Base-by-base conservation (phyloP, 768 basidiomycete genomes). In the Boletus sp. region DNA sequence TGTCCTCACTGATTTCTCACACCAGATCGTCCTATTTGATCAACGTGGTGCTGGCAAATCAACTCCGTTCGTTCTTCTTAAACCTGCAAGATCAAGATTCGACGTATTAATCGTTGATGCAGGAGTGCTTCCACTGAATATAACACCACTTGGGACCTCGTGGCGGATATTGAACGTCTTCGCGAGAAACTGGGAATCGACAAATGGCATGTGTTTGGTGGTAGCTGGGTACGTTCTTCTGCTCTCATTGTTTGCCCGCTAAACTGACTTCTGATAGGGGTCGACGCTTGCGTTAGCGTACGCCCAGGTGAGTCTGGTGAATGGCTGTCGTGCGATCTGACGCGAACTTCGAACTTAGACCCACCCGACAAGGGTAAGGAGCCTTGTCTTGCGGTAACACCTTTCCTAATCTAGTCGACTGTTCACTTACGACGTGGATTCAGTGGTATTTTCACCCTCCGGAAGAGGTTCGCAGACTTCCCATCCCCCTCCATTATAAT, bases 141-240 rank as follows among this genome's bases (percentile, higher is more conserved):
- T 47, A 98, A 98, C 71, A 97, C 93, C 2, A 97, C 94, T 5
- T 93, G 90, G 91, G 87, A 93, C 65, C 83, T 96, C 39, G 92
- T 98, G 25, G 87, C 82, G 58, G 95, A 98, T 65, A 83, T 93
- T 10, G 95, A 98, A 68, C 86, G 76, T 63, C 73, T 96, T 25
- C 80, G 95, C 53, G 77, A 86, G 65, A 80, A 88, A 54, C 79
- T 98, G 15, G 73, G 73, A 39, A 79, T 98, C 52, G 85, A 90
- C 19, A 90, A 84, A 65, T 97, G 93, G 94, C 85, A 95, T 53
- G 90, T 97, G 27, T 97, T 98, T 66, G 95, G 95, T 29, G 94
- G 94, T 9, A 91, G 88, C 46, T 96, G 94, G 93, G 89, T 88
- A 60, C 47, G 75, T 67, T n/a, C 47, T 54, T 25, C n/a, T 6